Evolutionary conservation across 768 basidiomycete genomes (phyloP), one percentile per base, ranked within the genome.

Genomic region (Daedaleopsis sinensis): DNA sequence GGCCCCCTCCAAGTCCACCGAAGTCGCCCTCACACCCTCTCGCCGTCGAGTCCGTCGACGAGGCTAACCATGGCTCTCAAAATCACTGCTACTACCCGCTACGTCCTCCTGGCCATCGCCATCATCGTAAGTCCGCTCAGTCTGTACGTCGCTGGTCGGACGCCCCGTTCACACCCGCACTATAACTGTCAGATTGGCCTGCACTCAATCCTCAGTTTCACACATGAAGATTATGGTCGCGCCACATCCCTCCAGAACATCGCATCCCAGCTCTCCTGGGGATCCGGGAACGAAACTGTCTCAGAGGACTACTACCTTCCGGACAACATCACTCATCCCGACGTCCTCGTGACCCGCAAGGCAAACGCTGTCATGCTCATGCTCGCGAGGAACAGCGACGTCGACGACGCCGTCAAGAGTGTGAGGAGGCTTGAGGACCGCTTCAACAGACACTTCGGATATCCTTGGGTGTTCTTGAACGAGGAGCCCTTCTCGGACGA

Each of bases 401-500:
- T 88, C 11, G 64, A 80, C 16, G 79, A 80, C 18, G 82, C 87
- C 50, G 73, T 89, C 57, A 73, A 75, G 43, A 89, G 87, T 61
- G 85, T 94, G 65, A 82, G 83, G 63, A 84, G 90, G 72, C 75
- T 94, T 75, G 96, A 98, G 75, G 89, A 93, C 68, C 79, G 90
- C 38, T 97, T 97, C 78, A 97, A 97, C 75, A 77, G 79, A 37
- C 83, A 81, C 59, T 90, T 84, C 66, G 80, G 83, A n/a, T 96
- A 97, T 70, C 92, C 93, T 6, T 96, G 91, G 73, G 87, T 93
- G 35, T 90, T 97, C 73, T 77, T 98, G 61, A 96, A 96, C 70
- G 94, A 97, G 49, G 83, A 85, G 64, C 84, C 86, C 0, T 96
- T 96, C 73, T 79, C 82, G 10, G 84, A 89, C 0, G 82, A 84